phyloP scores from a whole-genome alignment of 352 stramenopile species.

The Phytophthora aleatoria region DNA sequence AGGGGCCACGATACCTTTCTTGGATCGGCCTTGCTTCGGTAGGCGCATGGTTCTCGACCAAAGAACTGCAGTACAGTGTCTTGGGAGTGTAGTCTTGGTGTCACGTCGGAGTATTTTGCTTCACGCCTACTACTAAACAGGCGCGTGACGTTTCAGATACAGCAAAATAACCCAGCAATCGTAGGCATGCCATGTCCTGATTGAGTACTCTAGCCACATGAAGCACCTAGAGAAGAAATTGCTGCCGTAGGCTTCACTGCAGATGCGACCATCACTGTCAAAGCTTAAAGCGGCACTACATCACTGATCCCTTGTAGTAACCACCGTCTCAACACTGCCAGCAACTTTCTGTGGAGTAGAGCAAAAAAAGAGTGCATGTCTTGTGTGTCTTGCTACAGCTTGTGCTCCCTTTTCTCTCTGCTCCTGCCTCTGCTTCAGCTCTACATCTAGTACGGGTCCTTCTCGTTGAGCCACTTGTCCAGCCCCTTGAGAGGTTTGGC shows the following conservation, averaged over 20 bases:
- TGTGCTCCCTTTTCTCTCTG: neutral
- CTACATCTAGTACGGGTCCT: conserved; percentile 72
- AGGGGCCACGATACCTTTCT: conserved; percentile 25
- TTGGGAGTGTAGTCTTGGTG: too few species aligned
- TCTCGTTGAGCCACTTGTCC: conserved; percentile 90
- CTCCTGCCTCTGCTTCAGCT: conserved; percentile 24
- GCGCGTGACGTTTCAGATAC: conserved; percentile 26
- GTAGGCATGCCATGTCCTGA: too few species aligned
- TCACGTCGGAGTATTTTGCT: too few species aligned
- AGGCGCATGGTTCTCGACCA: conserved; percentile 18
- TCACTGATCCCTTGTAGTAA: conserved; percentile 1
- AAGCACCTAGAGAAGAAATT: too few species aligned
- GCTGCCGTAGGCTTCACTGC: neutral
- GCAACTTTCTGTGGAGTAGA: conserved; percentile 6
- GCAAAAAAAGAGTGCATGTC: conserved; percentile 18
- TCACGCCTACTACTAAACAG: conserved; percentile 1
- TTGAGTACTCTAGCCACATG: too few species aligned
- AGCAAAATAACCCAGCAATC: too few species aligned
- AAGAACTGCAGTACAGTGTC: too few species aligned
- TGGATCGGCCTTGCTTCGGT: conserved; percentile 20
- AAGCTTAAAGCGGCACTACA: neutral
- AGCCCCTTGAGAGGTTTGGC: conserved; percentile 87
- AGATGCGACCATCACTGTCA: neutral
- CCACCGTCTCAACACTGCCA: neutral
- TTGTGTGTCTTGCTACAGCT: conserved; percentile 9